Conservation (phyloP, 345 rosid genomes). For the Psidium friedrichsthalianum region DNA sequence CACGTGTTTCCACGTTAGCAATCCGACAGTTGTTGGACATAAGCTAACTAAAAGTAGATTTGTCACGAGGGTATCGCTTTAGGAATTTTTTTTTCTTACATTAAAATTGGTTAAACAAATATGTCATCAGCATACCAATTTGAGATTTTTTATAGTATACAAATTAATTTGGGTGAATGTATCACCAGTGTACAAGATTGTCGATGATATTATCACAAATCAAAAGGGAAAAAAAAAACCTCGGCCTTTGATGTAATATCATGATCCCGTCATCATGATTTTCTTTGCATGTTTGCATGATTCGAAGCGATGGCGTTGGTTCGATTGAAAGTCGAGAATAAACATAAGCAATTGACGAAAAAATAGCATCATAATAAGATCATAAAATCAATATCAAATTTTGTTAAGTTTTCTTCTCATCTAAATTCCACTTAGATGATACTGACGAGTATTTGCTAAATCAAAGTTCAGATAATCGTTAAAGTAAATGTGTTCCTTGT, state of each 20-base stretch:
- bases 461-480: neutral
- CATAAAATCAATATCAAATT: neutral
- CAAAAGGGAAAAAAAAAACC: neutral
- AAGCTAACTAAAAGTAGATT: neutral
- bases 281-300: neutral
- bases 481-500: neutral
- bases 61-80: rapidly evolving
- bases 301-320: neutral
- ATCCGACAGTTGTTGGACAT: neutral
- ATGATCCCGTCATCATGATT: neutral
- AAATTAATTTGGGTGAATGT: neutral
- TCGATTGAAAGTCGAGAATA: neutral
- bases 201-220: neutral
- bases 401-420: neutral
- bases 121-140: rapidly evolving
- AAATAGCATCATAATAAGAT: neutral
- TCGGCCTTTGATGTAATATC: neutral
- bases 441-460: neutral
- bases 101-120: neutral
- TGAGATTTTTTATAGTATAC: neutral
- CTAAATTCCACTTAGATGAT: neutral
- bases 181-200: neutral
- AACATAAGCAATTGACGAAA: neutral
- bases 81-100: neutral
- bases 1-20: neutral